Evolutionary conservation across 2,329 filamentous ascomycete species (phyloP).

Genomic region (Pseudopithomyces maydicus): DNA sequence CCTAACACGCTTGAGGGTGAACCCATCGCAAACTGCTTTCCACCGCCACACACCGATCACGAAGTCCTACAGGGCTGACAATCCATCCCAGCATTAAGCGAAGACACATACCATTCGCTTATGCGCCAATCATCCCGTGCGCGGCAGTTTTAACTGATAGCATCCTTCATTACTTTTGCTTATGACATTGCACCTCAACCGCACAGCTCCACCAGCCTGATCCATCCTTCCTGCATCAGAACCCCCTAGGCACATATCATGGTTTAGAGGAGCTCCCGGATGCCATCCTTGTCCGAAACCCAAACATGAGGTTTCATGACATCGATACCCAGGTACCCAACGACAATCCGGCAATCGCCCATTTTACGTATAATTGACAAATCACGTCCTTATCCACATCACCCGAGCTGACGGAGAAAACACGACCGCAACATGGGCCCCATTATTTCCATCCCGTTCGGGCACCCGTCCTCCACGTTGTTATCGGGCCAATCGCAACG

Average conservation of each 20-base stretch:
- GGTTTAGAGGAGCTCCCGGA: too few species aligned
- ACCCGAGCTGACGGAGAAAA: not conserved
- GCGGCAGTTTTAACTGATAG: not conserved
- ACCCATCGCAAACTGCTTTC: not conserved
- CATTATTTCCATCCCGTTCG: not conserved
- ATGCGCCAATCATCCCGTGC: not conserved
- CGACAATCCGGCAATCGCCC: not conserved
- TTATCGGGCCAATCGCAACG: constrained; percentile 2
- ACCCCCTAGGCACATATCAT: not conserved
- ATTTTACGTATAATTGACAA: not conserved
- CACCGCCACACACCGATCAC: not conserved
- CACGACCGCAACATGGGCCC: not conserved
- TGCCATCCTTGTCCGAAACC: too few species aligned
- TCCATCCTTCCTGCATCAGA: not conserved
- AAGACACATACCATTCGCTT: not conserved
- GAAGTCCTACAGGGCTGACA: not conserved
- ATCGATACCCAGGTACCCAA: not conserved
- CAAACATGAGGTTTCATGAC: not conserved
- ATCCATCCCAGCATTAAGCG: not conserved
- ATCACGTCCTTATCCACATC: not conserved
- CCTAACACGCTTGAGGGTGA: not conserved
- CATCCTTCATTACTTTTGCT: not conserved
- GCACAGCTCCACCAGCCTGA: not conserved
- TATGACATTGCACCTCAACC: not conserved
- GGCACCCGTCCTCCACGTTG: not conserved